phyloP scores from a whole-genome alignment of 331 rosid species.

The Saraca asoca region DNA sequence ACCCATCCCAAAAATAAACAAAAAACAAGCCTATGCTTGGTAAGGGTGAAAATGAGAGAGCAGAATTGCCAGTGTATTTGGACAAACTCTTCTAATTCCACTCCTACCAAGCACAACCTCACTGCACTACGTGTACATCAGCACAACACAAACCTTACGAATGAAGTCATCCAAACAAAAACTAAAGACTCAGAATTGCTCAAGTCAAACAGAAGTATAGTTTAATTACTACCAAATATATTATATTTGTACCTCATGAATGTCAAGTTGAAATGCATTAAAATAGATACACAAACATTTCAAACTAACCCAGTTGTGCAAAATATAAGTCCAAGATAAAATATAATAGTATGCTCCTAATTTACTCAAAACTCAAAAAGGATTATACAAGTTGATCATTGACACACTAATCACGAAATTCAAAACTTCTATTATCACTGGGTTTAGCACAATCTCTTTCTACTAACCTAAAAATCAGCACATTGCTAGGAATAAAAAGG shows the following conservation, averaged over 20 bases:
- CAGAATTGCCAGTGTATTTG: too few species aligned
- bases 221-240: neutral
- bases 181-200: neutral
- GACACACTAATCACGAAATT: neutral
- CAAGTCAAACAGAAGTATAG: neutral
- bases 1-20: too few species aligned
- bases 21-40: too few species aligned
- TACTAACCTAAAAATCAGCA: neutral
- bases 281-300: neutral
- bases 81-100: too few species aligned
- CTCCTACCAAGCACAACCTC: too few species aligned
- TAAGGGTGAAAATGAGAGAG: too few species aligned
- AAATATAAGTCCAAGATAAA: neutral
- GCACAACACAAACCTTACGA: constrained; percentile 16
- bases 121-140: neutral
- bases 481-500: too few species aligned
- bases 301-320: neutral
- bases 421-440: neutral
- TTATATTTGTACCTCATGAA: neutral
- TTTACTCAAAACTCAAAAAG: neutral
- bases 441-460: neutral
- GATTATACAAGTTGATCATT: neutral
- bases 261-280: too few species aligned
- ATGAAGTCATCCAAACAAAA: constrained; percentile 1
- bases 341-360: constrained; percentile 3